Evolutionary conservation across 2,329 filamentous ascomycete genomes (phyloP), one percentile per base, ranked within the genome.

Genomic region (Ophiostoma fasciatum): DNA sequence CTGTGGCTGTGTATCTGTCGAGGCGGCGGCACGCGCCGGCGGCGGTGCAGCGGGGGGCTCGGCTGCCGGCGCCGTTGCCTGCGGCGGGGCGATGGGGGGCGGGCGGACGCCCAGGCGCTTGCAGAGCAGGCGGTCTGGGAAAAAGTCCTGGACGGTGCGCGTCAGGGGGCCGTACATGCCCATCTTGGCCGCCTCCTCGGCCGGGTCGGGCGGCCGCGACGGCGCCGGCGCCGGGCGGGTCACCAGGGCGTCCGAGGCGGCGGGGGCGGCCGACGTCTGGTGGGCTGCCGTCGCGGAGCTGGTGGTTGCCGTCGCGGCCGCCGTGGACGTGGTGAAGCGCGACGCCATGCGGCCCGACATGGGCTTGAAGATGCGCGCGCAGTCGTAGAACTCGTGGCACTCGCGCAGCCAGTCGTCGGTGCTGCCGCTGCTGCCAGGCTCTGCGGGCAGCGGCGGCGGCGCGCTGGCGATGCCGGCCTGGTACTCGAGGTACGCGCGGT

Each of bases 121-220:
- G 59, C 88, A 96, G n/a, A 96, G 59, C 28, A 98, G 59, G 37
- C 85, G 67, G 1, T 79, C 78, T 1, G 90, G 90, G 47, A 77
- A 78, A 55, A 94, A 96, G 5, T 76, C 70, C 7, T 71, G 55
- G 0, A 67, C 63, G 17, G 67, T 74, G 42, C 90, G 68, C 4
- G 90, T 98, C 73, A 96, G 70, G 12, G 75, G 68, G 1, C 90
- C 90, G 57, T 87, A 94, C 85, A 96, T 94, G 39, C 84, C 85
- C 51, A 94, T 62, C 49, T 71, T 82, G 7, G 90, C 90, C 1
- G 90, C 90, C 47, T 83, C 78, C 51, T 87, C 80, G 10, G 84
- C 83, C 0, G 87, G 78, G 49, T 94, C 81, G 42, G 75, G 66
- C 4, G 67, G 65, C 47, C 78, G 83, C 18, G 60, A 54, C 8